phyloP scores from a whole-genome alignment of 2,329 filamentous ascomycete species.

The Claviceps purpurea region DNA sequence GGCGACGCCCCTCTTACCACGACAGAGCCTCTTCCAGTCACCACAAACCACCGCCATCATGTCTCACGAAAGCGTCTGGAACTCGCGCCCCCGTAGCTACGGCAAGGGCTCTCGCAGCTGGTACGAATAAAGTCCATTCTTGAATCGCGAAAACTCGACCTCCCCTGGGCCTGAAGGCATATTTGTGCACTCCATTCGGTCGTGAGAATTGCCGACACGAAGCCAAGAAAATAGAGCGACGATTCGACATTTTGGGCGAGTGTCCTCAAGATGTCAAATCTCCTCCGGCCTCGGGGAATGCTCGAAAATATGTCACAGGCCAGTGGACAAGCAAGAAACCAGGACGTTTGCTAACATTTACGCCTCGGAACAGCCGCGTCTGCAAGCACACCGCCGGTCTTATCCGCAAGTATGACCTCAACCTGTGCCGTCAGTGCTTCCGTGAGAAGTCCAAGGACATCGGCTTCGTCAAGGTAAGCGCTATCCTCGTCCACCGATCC shows the following conservation, averaged over 20 bases:
- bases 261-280: neutral
- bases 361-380: slow-evolving; percentile 35
- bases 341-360: neutral
- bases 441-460: slow-evolving; percentile 61
- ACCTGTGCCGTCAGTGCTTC: slow-evolving; percentile 74
- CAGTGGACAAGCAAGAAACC: neutral
- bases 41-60: slow-evolving; percentile 30
- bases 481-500: neutral
- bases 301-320: neutral
- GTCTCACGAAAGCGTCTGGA: slow-evolving; percentile 93
- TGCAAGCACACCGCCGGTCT: slow-evolving; percentile 95
- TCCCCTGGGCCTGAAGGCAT: neutral
- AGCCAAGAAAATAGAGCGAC: neutral
- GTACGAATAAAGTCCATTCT: slow-evolving; percentile 42
- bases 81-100: slow-evolving; percentile 93
- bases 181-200: neutral
- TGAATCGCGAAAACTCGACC: neutral
- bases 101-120: slow-evolving; percentile 91
- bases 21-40: neutral
- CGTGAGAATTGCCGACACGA: neutral
- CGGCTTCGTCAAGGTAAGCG: slow-evolving; percentile 56
- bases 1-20: neutral
- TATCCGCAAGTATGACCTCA: slow-evolving; percentile 98
- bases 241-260: neutral
- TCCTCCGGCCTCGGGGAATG: neutral